Percentiles rank a stretch among this genome's conserved stretches.
phyloP scores from a whole-genome alignment of 768 basidiomycete genomes.

The Naganishia antarctica region DNA sequence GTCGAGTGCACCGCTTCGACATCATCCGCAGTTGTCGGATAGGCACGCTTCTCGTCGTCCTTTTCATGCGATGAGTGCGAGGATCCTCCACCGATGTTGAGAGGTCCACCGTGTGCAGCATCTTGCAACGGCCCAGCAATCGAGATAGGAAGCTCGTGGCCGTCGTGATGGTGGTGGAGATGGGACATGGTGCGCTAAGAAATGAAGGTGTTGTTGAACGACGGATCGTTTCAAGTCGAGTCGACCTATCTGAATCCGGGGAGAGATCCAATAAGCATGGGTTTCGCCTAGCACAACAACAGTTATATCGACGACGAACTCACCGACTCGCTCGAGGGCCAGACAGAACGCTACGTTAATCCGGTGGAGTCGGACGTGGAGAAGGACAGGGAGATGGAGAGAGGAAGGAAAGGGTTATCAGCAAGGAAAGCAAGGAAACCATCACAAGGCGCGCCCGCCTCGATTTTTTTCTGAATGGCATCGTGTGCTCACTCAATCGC shows the following conservation, averaged over 20 bases:
- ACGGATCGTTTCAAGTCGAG: no score
- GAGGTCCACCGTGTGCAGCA: not conserved
- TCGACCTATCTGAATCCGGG: no score
- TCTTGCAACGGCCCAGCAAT: slow-evolving; percentile 18
- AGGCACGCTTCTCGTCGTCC: slow-evolving; percentile 17
- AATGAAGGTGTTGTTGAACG: no score
- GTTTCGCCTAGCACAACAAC: no score
- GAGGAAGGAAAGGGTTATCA: slow-evolving; percentile 2
- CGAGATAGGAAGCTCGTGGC: slow-evolving; percentile 19
- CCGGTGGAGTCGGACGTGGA: slow-evolving; percentile 22
- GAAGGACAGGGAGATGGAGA: not conserved
- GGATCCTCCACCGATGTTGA: slow-evolving; percentile 6
- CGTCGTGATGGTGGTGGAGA: not conserved
- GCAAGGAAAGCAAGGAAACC: not conserved
- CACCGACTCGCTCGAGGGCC: no score
- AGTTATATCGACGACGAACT: no score
- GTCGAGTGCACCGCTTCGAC: slow-evolving; percentile 20
- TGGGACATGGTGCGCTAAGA: slow-evolving; percentile 18
- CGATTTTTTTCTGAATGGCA: slow-evolving; percentile 13
- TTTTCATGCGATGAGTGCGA: slow-evolving; percentile 20
- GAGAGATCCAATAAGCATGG: no score
- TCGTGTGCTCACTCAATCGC: slow-evolving; percentile 16
- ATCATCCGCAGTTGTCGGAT: slow-evolving; percentile 13
- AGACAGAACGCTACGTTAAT: no score
- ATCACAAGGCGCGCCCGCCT: not conserved